These are phyloP conservation scores for Eucalyptus polyanthemos DNA, from an alignment of 345 rosid species.

Conservation along the genomic window DNA sequence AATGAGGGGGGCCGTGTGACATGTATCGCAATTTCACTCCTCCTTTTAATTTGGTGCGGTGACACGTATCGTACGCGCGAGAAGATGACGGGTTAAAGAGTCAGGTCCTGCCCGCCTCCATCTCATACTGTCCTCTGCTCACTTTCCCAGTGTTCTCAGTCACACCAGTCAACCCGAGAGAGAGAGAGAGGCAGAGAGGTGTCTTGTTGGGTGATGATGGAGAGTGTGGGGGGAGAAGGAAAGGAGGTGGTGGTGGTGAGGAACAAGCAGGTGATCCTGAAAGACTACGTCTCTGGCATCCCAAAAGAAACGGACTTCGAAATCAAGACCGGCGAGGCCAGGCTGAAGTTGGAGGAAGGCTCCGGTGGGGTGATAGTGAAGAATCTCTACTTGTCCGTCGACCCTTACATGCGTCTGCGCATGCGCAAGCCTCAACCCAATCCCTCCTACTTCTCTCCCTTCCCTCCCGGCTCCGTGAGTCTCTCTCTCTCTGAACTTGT, in stretches of 20 bases:
- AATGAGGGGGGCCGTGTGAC: too few species aligned
- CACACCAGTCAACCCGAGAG: neutral
- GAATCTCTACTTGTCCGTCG: neutral
- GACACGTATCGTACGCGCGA: too few species aligned
- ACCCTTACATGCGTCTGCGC: neutral
- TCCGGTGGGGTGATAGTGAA: neutral
- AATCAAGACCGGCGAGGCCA: neutral
- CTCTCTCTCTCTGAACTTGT: neutral
- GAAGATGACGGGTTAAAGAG: neutral
- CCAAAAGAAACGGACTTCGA: conserved; percentile 2
- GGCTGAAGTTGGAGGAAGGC: neutral
- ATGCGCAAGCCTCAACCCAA: neutral
- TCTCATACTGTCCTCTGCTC: neutral
- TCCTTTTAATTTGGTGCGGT: too few species aligned
- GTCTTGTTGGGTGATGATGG: neutral
- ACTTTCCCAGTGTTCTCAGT: neutral
- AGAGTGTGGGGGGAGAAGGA: neutral
- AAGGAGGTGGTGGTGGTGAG: neutral
- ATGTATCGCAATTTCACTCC: too few species aligned
- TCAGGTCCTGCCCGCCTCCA: neutral
- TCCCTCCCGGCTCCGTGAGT: neutral
- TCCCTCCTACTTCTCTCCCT: neutral
- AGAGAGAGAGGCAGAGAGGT: neutral
- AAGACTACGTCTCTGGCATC: neutral
- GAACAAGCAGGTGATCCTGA: conserved; percentile 1